These are phyloP conservation scores for Leccinum variicolor DNA, from an alignment of 768 basidiomycete species.

Conservation along the genomic window DNA sequence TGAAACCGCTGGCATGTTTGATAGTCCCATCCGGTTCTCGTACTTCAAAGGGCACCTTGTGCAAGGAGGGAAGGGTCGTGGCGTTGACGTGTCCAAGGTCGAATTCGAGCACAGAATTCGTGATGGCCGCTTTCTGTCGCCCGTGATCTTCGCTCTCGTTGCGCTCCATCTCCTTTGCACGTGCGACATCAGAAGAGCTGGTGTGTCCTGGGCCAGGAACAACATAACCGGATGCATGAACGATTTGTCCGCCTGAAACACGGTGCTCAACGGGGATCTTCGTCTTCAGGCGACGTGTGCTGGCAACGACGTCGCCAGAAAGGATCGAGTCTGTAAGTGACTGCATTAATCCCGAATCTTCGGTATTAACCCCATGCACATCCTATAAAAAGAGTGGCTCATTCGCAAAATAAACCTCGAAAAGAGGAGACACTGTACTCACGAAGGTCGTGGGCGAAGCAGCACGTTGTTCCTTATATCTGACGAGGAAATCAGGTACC, in stretches of 20 bases:
- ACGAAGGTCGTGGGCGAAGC: constrained; percentile 3
- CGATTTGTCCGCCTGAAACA: constrained; percentile 9
- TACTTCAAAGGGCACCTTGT: constrained; percentile 44
- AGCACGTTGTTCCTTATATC: constrained; percentile 23
- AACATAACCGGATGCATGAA: constrained; percentile 29
- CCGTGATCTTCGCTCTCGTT: constrained; percentile 16
- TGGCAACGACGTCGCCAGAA: constrained; percentile 24
- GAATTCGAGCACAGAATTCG: constrained; percentile 30
- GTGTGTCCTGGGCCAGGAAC: constrained; percentile 28
- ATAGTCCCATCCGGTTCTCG: constrained; percentile 36
- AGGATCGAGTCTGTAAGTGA: constrained; percentile 20
- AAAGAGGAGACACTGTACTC: neutral
- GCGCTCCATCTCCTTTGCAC: constrained; percentile 25
- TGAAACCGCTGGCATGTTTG: constrained; percentile 41
- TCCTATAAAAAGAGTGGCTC: neutral
- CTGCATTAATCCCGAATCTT: constrained; percentile 21
- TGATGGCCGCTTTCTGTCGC: constrained; percentile 31
- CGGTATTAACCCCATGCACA: neutral
- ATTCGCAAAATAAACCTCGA: neutral
- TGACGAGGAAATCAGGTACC: constrained; percentile 28
- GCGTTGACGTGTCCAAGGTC: constrained; percentile 25
- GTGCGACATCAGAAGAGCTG: constrained; percentile 23
- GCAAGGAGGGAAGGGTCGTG: constrained; percentile 20
- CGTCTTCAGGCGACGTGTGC: constrained; percentile 26
- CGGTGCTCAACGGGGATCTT: constrained; percentile 29